Conservation (phyloP, 495 filamentous ascomycete species). For the Podospora australis region DNA sequence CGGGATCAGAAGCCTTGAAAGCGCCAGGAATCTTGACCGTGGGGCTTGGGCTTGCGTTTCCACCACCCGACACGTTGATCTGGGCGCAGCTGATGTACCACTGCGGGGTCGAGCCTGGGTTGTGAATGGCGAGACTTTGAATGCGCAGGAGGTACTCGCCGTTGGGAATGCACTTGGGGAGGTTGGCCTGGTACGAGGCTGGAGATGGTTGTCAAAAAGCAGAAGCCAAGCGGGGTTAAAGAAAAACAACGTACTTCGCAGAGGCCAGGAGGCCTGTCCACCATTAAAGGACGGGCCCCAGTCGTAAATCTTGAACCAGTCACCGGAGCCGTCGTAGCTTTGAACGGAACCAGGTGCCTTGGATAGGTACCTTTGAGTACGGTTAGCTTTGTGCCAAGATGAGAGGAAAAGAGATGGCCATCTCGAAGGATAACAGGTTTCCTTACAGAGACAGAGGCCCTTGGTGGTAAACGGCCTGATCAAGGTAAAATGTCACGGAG, state of each 20-base stretch:
- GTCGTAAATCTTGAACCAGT: constrained; percentile 51
- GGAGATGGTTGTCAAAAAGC: neutral
- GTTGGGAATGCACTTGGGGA: constrained; percentile 46
- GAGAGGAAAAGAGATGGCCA: neutral
- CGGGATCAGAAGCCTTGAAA: constrained; percentile 49
- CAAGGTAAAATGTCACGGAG: constrained; percentile 42
- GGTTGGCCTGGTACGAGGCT: constrained; percentile 46
- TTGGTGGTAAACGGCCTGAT: constrained; percentile 54
- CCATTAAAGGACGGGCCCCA: constrained; percentile 35
- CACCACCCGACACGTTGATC: constrained; percentile 49
- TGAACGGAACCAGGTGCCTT: constrained; percentile 38
- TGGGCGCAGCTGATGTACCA: constrained; percentile 57
- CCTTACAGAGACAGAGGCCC: constrained; percentile 48
- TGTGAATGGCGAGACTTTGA: constrained; percentile 57
- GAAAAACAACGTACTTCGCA: constrained; percentile 26
- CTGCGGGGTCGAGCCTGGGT: constrained; percentile 43
- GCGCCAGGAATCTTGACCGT: constrained; percentile 48
- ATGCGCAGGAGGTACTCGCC: constrained; percentile 59
- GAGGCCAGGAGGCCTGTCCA: constrained; percentile 33
- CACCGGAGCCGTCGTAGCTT: constrained; percentile 45
- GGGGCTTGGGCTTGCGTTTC: constrained; percentile 37
- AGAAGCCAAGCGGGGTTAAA: neutral
- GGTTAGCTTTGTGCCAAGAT: neutral
- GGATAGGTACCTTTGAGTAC: constrained; percentile 37
- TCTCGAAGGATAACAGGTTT: neutral